Evolutionary conservation across 371 early-diverging fungal genomes (phyloP).

Genomic region (Synchytrium microbalum): DNA sequence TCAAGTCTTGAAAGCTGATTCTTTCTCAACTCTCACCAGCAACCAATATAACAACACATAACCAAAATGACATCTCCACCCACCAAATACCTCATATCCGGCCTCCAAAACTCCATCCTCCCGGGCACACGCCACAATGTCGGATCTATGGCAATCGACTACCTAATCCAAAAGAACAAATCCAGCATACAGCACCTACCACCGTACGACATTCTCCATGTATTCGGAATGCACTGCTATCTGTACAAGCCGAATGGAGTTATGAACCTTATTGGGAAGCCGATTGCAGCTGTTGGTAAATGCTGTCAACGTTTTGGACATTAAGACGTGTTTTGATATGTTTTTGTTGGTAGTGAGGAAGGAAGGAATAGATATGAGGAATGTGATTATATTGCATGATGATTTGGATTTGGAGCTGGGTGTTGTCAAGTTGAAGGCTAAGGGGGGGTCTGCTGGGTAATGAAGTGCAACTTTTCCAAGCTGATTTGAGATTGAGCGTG

Average conservation of each 20-base stretch:
- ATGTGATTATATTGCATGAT: not conserved
- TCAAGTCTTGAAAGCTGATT: too few relatives aligned
- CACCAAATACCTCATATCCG: not conserved
- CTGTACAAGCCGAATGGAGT: not conserved
- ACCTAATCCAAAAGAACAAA: not conserved
- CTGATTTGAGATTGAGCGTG: not conserved
- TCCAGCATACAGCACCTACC: not conserved
- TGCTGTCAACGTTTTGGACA: not conserved
- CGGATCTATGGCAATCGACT: not conserved
- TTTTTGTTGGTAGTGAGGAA: not conserved
- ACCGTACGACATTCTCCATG: not conserved
- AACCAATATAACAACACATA: too few relatives aligned
- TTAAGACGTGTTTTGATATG: not conserved
- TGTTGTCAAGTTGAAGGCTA: not conserved
- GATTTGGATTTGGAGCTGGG: not conserved
- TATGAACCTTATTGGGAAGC: not conserved
- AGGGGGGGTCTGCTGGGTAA: not conserved
- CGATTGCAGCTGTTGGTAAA: not conserved
- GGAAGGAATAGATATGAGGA: not conserved
- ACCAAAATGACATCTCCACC: too few relatives aligned
- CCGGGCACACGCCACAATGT: not conserved
- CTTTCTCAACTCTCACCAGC: too few relatives aligned
- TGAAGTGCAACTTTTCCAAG: not conserved
- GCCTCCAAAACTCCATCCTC: not conserved
- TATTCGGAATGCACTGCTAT: not conserved